phyloP scores from a whole-genome alignment of 2,329 filamentous ascomycete species.

The Stachybotrys chartarum region DNA sequence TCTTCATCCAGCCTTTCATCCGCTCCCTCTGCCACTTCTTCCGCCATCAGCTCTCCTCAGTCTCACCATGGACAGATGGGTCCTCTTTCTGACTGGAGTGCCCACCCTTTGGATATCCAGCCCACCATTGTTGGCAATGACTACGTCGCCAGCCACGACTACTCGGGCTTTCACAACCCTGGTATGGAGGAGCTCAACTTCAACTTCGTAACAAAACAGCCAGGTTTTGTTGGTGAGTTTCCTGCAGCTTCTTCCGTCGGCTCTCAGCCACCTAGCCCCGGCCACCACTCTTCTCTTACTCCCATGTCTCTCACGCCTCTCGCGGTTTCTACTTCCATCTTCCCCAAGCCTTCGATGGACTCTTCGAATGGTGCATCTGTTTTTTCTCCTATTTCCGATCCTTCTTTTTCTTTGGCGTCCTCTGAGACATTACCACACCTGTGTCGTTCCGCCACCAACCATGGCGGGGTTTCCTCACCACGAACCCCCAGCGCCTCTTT shows the following conservation, averaged over 20 bases:
- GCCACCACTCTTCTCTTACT: constrained; percentile 10
- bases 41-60: constrained; percentile 60
- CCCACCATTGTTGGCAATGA: constrained; percentile 56
- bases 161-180: constrained; percentile 43
- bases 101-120: constrained; percentile 48
- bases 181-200: constrained; percentile 45
- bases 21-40: constrained; percentile 57
- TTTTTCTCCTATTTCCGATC: constrained; percentile 18
- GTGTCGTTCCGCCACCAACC: constrained; percentile 9
- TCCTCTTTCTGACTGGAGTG: constrained; percentile 51
- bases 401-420: constrained; percentile 23
- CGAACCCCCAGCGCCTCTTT: constrained; percentile 12
- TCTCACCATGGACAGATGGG: constrained; percentile 52
- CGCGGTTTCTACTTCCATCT: background rate
- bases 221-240: constrained; percentile 48
- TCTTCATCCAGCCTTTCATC: constrained; percentile 52
- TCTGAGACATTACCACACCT: constrained; percentile 16
- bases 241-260: constrained; percentile 11
- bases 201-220: constrained; percentile 42
- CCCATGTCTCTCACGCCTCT: constrained; percentile 1
- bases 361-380: background rate
- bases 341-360: background rate
- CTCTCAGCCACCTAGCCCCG: background rate
- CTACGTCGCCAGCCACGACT: constrained; percentile 45
- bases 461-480: constrained; percentile 7